Percentiles rank a stretch among this genome's conserved stretches.
phyloP scores from a whole-genome alignment of 2,329 filamentous ascomycete genomes.

The Arthrobotrys musiformis region DNA sequence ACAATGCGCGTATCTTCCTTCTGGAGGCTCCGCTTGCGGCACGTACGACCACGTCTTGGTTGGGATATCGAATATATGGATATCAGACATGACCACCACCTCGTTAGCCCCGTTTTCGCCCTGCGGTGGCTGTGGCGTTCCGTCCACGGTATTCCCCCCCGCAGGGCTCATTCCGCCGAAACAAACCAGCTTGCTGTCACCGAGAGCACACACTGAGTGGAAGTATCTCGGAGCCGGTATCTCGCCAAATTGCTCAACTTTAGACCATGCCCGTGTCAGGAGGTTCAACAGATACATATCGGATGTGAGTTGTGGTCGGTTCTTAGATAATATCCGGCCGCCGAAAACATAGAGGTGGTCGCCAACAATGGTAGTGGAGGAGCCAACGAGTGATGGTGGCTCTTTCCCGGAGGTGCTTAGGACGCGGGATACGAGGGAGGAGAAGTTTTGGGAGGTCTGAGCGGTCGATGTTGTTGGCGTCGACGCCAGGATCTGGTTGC shows the following conservation, averaged over 20 bases:
- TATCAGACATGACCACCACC: constrained; percentile 96
- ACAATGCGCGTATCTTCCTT: constrained; percentile 96
- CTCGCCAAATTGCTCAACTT: constrained; percentile 83
- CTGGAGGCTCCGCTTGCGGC: constrained; percentile 80
- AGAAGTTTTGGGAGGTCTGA: constrained; percentile 70
- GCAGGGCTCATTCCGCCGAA: constrained; percentile 96
- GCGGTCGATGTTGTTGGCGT: constrained; percentile 45
- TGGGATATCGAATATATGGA: constrained; percentile 90
- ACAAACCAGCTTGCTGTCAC: constrained; percentile 95
- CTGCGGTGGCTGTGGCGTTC: constrained; percentile 22
- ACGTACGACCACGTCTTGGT: constrained; percentile 87
- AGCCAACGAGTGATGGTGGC: constrained; percentile 89
- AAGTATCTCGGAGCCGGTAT: constrained; percentile 93
- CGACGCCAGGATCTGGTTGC: constrained; percentile 18
- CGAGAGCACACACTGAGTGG: constrained; percentile 91
- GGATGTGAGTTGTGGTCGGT: constrained; percentile 83
- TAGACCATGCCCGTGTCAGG: constrained; percentile 91
- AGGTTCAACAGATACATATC: constrained; percentile 95
- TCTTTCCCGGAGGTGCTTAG: constrained; percentile 88
- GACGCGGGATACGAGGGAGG: constrained; percentile 75
- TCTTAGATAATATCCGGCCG: constrained; percentile 85
- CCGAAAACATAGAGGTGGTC: constrained; percentile 98
- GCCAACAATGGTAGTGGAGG: constrained; percentile 91
- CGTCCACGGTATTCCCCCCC: constrained; percentile 14
- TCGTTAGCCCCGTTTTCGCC: constrained; percentile 73